Conservation (phyloP, 2,329 filamentous ascomycete genomes). For the Alternaria sp. region DNA sequence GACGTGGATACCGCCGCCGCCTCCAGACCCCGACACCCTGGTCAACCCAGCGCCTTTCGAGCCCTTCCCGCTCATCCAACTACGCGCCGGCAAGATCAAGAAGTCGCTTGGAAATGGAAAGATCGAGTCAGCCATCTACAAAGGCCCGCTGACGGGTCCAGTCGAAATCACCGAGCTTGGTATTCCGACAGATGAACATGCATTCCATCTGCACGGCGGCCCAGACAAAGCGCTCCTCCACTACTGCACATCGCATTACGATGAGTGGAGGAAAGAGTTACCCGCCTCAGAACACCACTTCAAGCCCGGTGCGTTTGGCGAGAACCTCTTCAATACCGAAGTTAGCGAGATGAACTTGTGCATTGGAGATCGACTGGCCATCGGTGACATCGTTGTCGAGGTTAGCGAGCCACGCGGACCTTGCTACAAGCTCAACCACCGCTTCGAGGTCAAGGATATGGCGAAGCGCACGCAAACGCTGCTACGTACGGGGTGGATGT, state of each 20-base stretch:
- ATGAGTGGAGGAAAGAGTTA: slow-evolving; percentile 60
- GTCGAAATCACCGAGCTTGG: slow-evolving; percentile 58
- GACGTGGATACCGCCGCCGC: slow-evolving; percentile 28
- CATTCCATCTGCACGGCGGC: slow-evolving; percentile 66
- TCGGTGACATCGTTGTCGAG: slow-evolving; percentile 61
- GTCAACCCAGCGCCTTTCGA: slow-evolving; percentile 31
- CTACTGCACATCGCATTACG: slow-evolving; percentile 68
- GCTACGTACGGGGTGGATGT: slow-evolving; percentile 70
- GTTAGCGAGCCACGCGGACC: slow-evolving; percentile 68
- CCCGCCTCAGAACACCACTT: slow-evolving; percentile 61
- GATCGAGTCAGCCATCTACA: slow-evolving; percentile 62
- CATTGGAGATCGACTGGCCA: slow-evolving; percentile 66
- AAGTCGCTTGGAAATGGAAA: slow-evolving; percentile 59
- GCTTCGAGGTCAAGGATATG: slow-evolving; percentile 68
- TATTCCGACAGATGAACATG: slow-evolving; percentile 66
- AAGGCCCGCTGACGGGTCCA: slow-evolving; percentile 52
- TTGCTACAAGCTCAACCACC: slow-evolving; percentile 73
- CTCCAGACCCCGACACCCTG: slow-evolving; percentile 27
- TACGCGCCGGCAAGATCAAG: slow-evolving; percentile 65
- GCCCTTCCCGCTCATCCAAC: slow-evolving; percentile 60
- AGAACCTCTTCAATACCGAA: slow-evolving; percentile 65
- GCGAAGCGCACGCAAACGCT: slow-evolving; percentile 63
- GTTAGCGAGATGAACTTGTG: slow-evolving; percentile 71
- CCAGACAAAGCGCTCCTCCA: slow-evolving; percentile 67
- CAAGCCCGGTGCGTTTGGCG: slow-evolving; percentile 66